Evolutionary conservation across 2,329 filamentous ascomycete species (phyloP).

Genomic region (Ploettnerulaceae sp.): DNA sequence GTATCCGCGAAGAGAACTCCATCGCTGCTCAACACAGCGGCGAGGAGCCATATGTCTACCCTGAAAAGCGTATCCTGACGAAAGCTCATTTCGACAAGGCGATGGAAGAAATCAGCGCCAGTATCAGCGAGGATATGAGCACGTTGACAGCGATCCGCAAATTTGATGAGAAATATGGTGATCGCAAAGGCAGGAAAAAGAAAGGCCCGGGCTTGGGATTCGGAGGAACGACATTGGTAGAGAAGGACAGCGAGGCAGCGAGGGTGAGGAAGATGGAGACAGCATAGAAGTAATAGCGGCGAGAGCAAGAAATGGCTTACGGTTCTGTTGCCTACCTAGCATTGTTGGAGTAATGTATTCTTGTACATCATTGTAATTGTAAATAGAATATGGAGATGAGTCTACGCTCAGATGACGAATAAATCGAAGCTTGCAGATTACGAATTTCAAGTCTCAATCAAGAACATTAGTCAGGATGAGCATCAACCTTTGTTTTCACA

Average conservation of each 20-base stretch:
- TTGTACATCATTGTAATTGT: conserved; percentile 18
- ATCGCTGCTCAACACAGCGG: conserved; percentile 36
- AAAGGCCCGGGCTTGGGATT: conserved; percentile 55
- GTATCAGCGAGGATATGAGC: conserved; percentile 90
- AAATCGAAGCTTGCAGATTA: too few species aligned
- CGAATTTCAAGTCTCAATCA: too few species aligned
- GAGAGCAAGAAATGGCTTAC: too few species aligned
- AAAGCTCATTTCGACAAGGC: conserved; percentile 77
- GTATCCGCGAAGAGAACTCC: conserved; percentile 68
- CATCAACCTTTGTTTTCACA: too few species aligned
- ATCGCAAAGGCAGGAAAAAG: conserved; percentile 64
- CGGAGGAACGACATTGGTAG: conserved; percentile 34
- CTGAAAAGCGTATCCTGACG: conserved; percentile 61
- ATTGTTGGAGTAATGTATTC: neutral
- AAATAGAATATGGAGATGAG: conserved; percentile 8
- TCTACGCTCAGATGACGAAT: neutral
- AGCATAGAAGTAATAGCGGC: too few species aligned
- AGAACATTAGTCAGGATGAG: too few species aligned
- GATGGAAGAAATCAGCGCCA: conserved; percentile 82
- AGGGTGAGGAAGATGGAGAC: conserved; percentile 32
- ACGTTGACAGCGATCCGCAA: conserved; percentile 81
- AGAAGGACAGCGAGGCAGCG: conserved; percentile 32
- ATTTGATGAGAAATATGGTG: conserved; percentile 94
- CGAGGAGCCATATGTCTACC: conserved; percentile 47
- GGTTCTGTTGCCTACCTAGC: conserved; percentile 1